Base-by-base conservation (phyloP, 345 rosid species). In the Kernera saxatilis region DNA sequence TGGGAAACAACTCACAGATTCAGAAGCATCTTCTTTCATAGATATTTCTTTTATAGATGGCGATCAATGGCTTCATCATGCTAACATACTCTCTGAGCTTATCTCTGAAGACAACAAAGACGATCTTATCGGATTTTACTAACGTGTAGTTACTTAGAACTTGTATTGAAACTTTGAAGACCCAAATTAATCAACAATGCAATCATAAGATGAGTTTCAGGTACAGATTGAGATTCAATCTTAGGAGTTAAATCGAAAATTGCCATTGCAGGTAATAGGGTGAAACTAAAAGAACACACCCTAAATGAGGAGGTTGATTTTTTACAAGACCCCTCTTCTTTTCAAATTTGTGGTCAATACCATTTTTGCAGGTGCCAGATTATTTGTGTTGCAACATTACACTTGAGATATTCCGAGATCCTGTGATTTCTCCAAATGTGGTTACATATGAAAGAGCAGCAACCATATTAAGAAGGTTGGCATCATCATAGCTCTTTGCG, bases 371-470 rank as follows among this genome's bases (percentile, higher is more conserved):
- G 99, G 95, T 94, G 69, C 99, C 99, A 2, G 97, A 86, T 80
- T 86, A 85, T 65, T 77, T 91, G 7, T 91, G 99, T 61, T 91
- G 97, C 80, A 89, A 82, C 64, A 91, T 94, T 11, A 87, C 97
- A 22, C 96, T 94, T 9, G 96, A 91, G 74, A 89, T 91, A 30
- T 85, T 86, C 62, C 87, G 87, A 8, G 99, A 91, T 81, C 97
- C 97, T 40, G 97, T 94, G 62, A 82, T 91, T 49, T 78, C 93
- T 70, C 99, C 97, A 8, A 87, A 95, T 66, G 96, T 97, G 33
- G 67, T 85, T 79, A 78, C 96, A 36, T 94, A 94, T 59, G 97
- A 94, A 79, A 91, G 96, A 83, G 85, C 89, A 11, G 89, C 77
- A 44, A 87, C 91, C 97, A 94, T 84, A 85, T 94, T 49, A 48